These are phyloP conservation scores for Rhizopogon vulgaris DNA, from an alignment of 768 basidiomycete species.

Conservation along the genomic window DNA sequence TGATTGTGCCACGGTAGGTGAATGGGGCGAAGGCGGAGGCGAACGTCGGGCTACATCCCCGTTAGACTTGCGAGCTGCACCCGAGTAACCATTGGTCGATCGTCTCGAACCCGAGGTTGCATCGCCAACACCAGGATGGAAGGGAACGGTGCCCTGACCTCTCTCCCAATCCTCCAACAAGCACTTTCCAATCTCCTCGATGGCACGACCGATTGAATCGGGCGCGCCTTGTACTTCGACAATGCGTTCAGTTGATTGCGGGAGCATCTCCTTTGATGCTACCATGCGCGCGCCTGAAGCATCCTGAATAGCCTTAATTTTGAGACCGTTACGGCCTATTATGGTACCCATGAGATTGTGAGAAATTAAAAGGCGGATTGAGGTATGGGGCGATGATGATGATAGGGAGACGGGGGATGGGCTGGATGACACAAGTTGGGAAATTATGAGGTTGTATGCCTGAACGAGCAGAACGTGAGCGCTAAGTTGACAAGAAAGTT, in stretches of 20 bases:
- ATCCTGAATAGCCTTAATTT: conserved; percentile 99
- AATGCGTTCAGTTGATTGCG: conserved; percentile 97
- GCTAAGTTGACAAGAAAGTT: background rate
- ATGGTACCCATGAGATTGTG: conserved; percentile 99
- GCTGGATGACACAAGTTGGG: conserved; percentile 80
- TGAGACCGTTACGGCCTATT: conserved; percentile 92
- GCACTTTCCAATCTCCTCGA: conserved; percentile 94
- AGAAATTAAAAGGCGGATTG: conserved; percentile 94
- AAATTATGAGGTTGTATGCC: conserved; percentile 94
- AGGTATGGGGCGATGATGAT: conserved; percentile 64
- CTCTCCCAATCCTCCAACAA: conserved; percentile 96
- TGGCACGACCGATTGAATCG: conserved; percentile 87
- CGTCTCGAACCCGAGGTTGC: conserved; percentile 53
- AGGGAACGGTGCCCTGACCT: conserved; percentile 88
- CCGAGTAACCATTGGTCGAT: conserved; percentile 43
- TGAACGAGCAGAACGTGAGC: conserved; percentile 25
- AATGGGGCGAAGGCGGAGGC: conserved; percentile 27
- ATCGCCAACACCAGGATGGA: conserved; percentile 87
- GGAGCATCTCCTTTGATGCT: conserved; percentile 97
- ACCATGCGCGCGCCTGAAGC: conserved; percentile 95
- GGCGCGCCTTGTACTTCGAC: conserved; percentile 96
- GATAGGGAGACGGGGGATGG: conserved; percentile 67
- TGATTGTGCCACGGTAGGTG: conserved; percentile 46
- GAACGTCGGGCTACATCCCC: conserved; percentile 47
- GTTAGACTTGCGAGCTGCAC: conserved; percentile 55